phyloP scores from a whole-genome alignment of 2,329 filamentous ascomycete genomes.

The Chrysosporium keratinophilum region DNA sequence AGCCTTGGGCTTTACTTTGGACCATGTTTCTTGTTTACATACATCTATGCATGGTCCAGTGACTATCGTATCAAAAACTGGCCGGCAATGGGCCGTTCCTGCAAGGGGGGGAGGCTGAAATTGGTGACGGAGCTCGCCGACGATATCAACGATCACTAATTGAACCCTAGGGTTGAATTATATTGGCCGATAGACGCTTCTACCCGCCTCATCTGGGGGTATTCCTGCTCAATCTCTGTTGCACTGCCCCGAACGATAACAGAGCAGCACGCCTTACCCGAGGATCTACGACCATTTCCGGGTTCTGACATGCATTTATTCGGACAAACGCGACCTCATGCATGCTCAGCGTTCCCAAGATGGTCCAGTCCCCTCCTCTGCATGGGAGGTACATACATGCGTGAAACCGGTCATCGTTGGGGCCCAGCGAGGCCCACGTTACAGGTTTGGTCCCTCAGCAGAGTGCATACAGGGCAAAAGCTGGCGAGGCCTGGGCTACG shows the following conservation, averaged over 20 bases:
- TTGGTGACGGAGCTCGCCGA: neutral
- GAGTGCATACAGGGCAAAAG: neutral
- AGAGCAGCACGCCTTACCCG: neutral
- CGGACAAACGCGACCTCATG: neutral
- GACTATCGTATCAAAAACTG: neutral
- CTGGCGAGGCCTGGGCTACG: neutral
- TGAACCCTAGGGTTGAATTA: neutral
- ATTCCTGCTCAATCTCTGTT: neutral
- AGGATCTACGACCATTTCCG: neutral
- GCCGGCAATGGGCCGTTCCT: neutral
- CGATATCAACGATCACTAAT: neutral
- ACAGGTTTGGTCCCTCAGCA: neutral
- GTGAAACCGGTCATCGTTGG: neutral
- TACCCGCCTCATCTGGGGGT: neutral
- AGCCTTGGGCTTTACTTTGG: neutral
- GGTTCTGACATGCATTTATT: neutral
- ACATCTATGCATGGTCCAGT: neutral
- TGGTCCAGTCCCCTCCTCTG: neutral
- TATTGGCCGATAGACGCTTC: slow-evolving; percentile 2
- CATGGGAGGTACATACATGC: neutral
- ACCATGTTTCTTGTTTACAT: neutral
- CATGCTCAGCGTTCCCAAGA: neutral
- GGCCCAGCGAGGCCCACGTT: neutral
- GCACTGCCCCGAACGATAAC: neutral
- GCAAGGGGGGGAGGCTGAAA: neutral